These are phyloP conservation scores for Meira nashicola DNA, from an alignment of 1,284 basidiomycete species.

Conservation along the genomic window DNA sequence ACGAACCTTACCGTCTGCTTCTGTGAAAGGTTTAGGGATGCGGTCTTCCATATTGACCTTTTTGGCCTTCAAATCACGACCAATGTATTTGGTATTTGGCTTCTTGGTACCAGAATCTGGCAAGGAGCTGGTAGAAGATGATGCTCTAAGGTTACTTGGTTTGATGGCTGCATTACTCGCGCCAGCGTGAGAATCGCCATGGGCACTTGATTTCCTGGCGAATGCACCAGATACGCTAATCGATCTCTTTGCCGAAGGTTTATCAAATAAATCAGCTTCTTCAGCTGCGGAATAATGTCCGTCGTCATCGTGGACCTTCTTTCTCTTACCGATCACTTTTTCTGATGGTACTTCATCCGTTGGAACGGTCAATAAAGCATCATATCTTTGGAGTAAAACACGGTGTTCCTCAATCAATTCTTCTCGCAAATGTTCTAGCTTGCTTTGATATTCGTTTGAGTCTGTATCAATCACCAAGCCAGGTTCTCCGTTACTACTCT, in stretches of 20 bases:
- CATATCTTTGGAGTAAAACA: conserved; percentile 33
- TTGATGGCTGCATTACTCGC: neutral
- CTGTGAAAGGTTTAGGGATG: conserved; percentile 2
- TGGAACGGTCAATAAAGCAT: conserved; percentile 21
- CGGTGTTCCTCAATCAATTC: conserved; percentile 34
- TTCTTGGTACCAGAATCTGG: neutral
- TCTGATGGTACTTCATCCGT: neutral
- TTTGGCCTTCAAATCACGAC: neutral
- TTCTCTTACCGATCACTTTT: conserved; percentile 2
- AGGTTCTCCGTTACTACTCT: neutral
- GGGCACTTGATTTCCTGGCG: neutral
- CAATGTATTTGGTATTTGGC: neutral
- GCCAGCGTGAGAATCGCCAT: neutral
- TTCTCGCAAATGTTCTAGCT: conserved; percentile 26
- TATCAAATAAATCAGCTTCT: neutral
- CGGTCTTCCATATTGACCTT: neutral
- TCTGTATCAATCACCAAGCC: neutral
- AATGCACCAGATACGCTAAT: conserved; percentile 3
- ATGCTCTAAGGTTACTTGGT: neutral
- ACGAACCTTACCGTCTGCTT: neutral
- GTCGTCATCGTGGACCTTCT: neutral
- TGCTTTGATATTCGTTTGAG: neutral
- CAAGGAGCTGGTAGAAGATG: neutral
- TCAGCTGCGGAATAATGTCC: neutral
- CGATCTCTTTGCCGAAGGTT: neutral